A percentile compares a stretch with the other conserved stretches of the same genome.
phyloP scores from a whole-genome alignment of 2,329 filamentous ascomycete species.

The Celoporthe dispersa region DNA sequence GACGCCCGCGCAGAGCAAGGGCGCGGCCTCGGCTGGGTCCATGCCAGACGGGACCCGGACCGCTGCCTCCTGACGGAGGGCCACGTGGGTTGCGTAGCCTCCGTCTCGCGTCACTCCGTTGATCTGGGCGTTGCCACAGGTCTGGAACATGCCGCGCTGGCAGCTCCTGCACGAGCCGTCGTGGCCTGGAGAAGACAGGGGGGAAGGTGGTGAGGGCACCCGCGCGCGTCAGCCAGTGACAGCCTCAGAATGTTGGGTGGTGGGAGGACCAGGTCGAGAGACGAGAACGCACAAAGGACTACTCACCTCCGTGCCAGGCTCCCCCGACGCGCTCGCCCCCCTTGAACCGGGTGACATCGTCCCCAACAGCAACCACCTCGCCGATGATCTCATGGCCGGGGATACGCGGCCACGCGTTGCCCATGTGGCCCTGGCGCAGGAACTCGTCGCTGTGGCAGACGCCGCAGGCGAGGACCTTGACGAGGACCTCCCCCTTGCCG shows the following conservation, averaged over 20 bases:
- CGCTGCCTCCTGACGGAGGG: conserved; percentile 63
- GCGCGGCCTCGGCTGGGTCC: conserved; percentile 59
- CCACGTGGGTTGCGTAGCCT: conserved; percentile 69
- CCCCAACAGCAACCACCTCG: conserved; percentile 64
- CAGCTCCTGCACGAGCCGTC: conserved; percentile 66
- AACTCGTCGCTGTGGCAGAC: conserved; percentile 69
- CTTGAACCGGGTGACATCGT: conserved; percentile 60
- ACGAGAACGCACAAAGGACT: conserved; percentile 32
- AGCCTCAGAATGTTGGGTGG: background rate
- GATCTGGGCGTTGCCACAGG: conserved; percentile 64
- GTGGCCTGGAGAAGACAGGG: conserved; percentile 57
- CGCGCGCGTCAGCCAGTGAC: conserved; percentile 5
- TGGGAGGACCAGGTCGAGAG: background rate
- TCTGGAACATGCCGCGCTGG: conserved; percentile 66
- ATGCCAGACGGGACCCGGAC: conserved; percentile 58
- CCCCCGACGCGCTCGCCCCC: conserved; percentile 71
- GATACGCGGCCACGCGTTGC: conserved; percentile 61
- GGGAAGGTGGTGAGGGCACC: too few relatives aligned
- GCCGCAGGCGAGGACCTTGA: conserved; percentile 74
- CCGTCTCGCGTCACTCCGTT: conserved; percentile 71
- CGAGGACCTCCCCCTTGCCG: conserved; percentile 61
- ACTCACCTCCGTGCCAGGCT: conserved; percentile 67
- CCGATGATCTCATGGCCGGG: conserved; percentile 77
- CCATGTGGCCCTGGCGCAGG: conserved; percentile 54
- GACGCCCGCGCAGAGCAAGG: conserved; percentile 68